phyloP scores from a whole-genome alignment of 768 basidiomycete species.

The Phlebiopsis flavidoalba region DNA sequence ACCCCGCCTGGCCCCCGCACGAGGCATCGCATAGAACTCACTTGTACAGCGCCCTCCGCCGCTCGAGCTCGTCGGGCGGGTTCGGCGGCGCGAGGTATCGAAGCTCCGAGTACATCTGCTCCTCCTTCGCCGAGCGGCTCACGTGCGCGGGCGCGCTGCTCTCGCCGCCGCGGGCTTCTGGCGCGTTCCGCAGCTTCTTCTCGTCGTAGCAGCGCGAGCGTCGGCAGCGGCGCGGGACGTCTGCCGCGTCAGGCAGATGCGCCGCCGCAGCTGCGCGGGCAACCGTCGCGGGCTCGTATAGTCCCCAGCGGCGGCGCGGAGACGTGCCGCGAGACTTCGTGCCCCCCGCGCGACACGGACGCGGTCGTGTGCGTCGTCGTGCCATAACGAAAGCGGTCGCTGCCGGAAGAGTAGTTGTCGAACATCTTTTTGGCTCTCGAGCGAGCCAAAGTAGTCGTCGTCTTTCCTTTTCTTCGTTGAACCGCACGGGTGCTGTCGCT shows the following conservation, averaged over 20 bases:
- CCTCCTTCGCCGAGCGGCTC: slow-evolving; percentile 58
- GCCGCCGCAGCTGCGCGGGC: slow-evolving; percentile 45
- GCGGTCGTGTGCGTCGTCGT: not conserved
- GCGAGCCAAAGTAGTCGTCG: slow-evolving; percentile 28
- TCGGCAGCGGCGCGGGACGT: slow-evolving; percentile 60
- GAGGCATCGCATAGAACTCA: slow-evolving; percentile 21
- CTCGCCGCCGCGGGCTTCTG: slow-evolving; percentile 16
- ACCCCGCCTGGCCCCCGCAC: not conserved
- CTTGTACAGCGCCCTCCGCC: slow-evolving; percentile 83
- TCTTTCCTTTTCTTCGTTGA: slow-evolving; percentile 12
- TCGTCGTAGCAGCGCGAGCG: slow-evolving; percentile 30
- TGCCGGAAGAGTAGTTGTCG: not conserved
- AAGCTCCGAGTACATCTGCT: slow-evolving; percentile 56
- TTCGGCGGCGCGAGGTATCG: slow-evolving; percentile 77
- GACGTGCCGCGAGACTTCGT: slow-evolving; percentile 20
- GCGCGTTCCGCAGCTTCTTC: slow-evolving; percentile 18
- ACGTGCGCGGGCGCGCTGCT: slow-evolving; percentile 26
- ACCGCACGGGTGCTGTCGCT: slow-evolving; percentile 24
- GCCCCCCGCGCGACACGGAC: not conserved
- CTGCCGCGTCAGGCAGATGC: slow-evolving; percentile 55
- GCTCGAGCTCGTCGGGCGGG: slow-evolving; percentile 79
- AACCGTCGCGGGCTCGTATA: slow-evolving; percentile 31
- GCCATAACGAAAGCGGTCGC: not conserved
- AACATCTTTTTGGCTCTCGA: slow-evolving; percentile 7
- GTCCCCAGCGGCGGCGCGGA: slow-evolving; percentile 26